Percentiles rank a stretch among this genome's conserved stretches.
phyloP scores from a whole-genome alignment of 1,284 basidiomycete genomes.

The Trichosporon faecale region DNA sequence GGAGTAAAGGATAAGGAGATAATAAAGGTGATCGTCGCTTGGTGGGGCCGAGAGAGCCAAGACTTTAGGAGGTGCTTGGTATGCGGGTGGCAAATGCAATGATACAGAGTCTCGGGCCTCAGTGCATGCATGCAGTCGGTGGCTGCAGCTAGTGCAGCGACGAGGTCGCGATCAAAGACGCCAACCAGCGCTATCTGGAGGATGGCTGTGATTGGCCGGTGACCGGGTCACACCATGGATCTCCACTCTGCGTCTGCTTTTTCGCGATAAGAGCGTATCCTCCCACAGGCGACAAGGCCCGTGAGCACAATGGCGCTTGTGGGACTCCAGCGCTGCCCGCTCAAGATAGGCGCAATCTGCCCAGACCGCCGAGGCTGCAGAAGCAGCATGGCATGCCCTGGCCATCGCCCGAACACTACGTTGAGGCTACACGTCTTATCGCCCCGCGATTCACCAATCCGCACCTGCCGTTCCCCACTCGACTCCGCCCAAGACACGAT shows the following conservation, averaged over 20 bases:
- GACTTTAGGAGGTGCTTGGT: neutral
- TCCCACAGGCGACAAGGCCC: neutral
- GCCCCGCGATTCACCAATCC: neutral
- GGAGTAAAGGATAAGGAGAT: neutral
- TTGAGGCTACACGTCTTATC: neutral
- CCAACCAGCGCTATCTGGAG: slow-evolving; percentile 1
- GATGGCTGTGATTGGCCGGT: neutral
- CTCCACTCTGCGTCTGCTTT: neutral
- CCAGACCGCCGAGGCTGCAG: neutral
- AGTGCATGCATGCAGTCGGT: neutral
- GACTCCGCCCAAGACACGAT: neutral
- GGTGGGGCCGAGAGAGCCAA: neutral
- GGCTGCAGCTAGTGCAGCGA: neutral
- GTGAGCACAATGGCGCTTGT: neutral
- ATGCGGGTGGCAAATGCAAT: neutral
- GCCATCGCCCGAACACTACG: too few relatives aligned
- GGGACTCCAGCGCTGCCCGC: neutral
- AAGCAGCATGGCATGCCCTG: neutral
- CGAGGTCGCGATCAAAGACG: neutral
- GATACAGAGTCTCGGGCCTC: neutral
- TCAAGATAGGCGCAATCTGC: neutral
- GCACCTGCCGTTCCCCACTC: neutral
- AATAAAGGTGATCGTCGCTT: neutral
- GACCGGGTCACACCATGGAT: neutral
- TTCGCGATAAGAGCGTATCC: neutral